A percentile compares a stretch with the other conserved stretches of the same genome.
These are phyloP conservation scores for Ophiostoma novo-ulmi DNA, from an alignment of 2,329 filamentous ascomycete genomes.

Conservation along the genomic window DNA sequence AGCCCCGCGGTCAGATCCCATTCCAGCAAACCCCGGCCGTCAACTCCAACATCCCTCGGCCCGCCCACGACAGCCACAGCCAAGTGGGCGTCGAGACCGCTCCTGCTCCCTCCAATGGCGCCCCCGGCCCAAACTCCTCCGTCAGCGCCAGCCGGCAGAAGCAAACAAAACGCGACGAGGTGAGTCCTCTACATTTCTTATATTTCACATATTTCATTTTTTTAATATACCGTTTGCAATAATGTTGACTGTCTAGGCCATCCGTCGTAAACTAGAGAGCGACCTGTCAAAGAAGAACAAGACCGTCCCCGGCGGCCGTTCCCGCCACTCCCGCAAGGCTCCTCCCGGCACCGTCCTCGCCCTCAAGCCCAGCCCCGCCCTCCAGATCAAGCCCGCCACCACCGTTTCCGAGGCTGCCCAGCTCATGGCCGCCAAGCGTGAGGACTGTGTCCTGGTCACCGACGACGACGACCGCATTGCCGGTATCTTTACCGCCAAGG, in stretches of 20 bases:
- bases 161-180: conserved; percentile 97
- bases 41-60: conserved; percentile 64
- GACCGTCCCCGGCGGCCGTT: conserved; percentile 66
- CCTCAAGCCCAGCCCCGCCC: conserved; percentile 87
- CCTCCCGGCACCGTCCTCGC: conserved; percentile 94
- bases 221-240: conserved; percentile 30
- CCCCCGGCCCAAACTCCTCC: conserved; percentile 55
- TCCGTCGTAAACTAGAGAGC: conserved; percentile 92
- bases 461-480: conserved; percentile 97
- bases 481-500: conserved; percentile 98
- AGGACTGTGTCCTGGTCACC: conserved; percentile 95
- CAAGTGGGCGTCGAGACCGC: conserved; percentile 21
- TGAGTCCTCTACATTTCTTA: conserved; percentile 44
- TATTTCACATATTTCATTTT: not conserved
- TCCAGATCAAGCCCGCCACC: conserved; percentile 94
- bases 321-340: conserved; percentile 83
- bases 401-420: conserved; percentile 95
- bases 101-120: conserved; percentile 33
- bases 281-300: conserved; percentile 98
- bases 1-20: conserved; percentile 55
- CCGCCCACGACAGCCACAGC: conserved; percentile 53
- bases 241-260: conserved; percentile 58
- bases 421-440: conserved; percentile 96
- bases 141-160: conserved; percentile 93
- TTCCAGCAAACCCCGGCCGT: conserved; percentile 57